A percentile compares a stretch with the other conserved stretches of the same genome.
Evolutionary conservation across 371 early-diverging fungal species (phyloP).

Genomic region (Chytridium lagenaria): DNA sequence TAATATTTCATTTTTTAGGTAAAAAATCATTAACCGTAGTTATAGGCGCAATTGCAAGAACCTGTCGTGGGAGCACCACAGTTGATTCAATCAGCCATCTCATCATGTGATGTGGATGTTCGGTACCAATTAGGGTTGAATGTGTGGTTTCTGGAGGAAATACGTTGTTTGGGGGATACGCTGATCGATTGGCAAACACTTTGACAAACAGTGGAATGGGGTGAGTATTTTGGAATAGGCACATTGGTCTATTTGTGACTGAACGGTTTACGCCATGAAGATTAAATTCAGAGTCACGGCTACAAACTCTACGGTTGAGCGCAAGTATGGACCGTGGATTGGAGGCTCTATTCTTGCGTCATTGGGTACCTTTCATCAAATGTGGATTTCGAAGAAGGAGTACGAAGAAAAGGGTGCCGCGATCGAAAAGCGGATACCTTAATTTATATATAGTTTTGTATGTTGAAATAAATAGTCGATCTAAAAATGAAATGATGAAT

Average conservation of each 20-base stretch:
- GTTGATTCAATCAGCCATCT: conserved; percentile 72
- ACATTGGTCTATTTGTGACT: neutral
- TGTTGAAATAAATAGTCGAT: neutral
- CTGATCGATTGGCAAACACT: conserved; percentile 81
- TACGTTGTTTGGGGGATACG: conserved; percentile 84
- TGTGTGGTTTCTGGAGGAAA: conserved; percentile 89
- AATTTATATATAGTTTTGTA: conserved; percentile 6
- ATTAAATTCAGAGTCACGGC: conserved; percentile 82
- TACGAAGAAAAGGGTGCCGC: conserved; percentile 88
- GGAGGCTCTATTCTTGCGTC: conserved; percentile 97
- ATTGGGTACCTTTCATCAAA: conserved; percentile 93
- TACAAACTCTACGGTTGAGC: conserved; percentile 77
- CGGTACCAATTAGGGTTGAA: conserved; percentile 80
- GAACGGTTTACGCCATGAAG: no score
- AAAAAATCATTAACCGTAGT: conserved; percentile 10
- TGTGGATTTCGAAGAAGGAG: conserved; percentile 95
- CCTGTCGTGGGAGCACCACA: conserved; percentile 19
- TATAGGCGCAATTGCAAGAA: conserved; percentile 28
- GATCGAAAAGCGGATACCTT: conserved; percentile 78
- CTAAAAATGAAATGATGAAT: neutral
- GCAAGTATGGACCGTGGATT: conserved; percentile 91
- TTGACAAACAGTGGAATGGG: conserved; percentile 43
- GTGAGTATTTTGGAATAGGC: conserved; percentile 1
- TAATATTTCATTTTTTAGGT: neutral
- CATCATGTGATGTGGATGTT: conserved; percentile 84